Evolutionary conservation across 1,139 yeast species (phyloP).

Genomic region (Meyerozyma guilliermondii): DNA sequence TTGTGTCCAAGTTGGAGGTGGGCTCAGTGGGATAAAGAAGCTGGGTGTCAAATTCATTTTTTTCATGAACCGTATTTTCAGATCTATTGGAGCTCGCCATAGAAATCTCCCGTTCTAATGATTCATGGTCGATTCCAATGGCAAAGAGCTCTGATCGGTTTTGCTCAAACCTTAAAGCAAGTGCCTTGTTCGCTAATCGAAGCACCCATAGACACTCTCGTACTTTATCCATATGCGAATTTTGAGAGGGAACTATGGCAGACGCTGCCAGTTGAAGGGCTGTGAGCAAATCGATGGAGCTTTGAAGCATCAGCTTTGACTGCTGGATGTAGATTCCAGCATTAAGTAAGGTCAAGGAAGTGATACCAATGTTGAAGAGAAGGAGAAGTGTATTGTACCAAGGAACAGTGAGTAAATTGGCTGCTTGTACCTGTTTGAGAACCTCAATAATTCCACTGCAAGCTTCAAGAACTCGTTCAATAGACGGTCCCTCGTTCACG

Average conservation of each 20-base stretch:
- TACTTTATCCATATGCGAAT: conserved; percentile 18
- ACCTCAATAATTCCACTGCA: conserved; percentile 31
- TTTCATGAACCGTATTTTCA: too few species aligned
- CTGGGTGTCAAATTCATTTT: background rate
- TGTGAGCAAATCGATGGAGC: conserved; percentile 22
- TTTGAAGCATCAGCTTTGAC: conserved; percentile 22
- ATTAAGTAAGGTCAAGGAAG: conserved; percentile 41
- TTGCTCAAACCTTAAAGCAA: conserved; percentile 43
- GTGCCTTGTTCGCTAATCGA: conserved; percentile 50
- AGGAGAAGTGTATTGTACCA: conserved; percentile 51
- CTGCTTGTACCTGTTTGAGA: conserved; percentile 28
- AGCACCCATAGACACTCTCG: conserved; percentile 62
- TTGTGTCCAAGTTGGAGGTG: background rate
- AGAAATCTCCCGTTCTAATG: background rate
- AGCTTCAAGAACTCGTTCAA: conserved; percentile 30
- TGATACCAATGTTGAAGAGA: conserved; percentile 44
- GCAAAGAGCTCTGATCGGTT: conserved; percentile 29
- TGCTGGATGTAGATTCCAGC: conserved; percentile 29
- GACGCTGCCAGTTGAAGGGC: conserved; percentile 28
- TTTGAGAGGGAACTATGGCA: conserved; percentile 10
- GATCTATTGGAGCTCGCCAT: too few species aligned
- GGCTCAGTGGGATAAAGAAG: background rate
- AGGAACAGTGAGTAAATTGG: conserved; percentile 37
- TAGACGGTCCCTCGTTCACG: conserved; percentile 27
- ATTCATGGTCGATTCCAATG: conserved; percentile 42